phyloP scores from a whole-genome alignment of 2,329 filamentous ascomycete species.

The Leptosphaerulina australis region DNA sequence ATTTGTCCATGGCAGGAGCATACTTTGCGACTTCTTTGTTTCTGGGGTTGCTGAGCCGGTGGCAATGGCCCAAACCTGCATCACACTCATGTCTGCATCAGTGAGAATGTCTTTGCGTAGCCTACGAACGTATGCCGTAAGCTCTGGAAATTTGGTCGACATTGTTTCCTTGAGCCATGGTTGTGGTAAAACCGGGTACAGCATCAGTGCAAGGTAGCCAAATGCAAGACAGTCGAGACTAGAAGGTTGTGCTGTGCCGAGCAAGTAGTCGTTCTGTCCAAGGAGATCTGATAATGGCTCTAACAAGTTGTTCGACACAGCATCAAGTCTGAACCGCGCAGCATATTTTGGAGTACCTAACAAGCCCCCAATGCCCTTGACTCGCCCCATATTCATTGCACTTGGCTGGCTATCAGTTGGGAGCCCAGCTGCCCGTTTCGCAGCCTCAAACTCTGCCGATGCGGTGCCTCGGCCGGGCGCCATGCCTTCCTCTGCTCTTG shows the following conservation, averaged over 20 bases:
- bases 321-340: constrained; percentile 76
- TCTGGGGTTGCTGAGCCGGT: constrained; percentile 13
- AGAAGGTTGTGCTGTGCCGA: constrained; percentile 60
- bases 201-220: constrained; percentile 79
- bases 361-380: constrained; percentile 65
- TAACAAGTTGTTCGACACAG: constrained; percentile 71
- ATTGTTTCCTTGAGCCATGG: constrained; percentile 67
- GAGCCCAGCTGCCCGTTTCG: constrained; percentile 46
- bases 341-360: constrained; percentile 72
- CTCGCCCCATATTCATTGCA: constrained; percentile 59
- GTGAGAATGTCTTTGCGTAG: constrained; percentile 39
- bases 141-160: constrained; percentile 53
- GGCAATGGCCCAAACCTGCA: constrained; percentile 39
- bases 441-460: constrained; percentile 46
- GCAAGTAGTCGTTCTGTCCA: constrained; percentile 61
- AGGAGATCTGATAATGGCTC: constrained; percentile 71
- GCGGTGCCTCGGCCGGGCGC: constrained; percentile 40
- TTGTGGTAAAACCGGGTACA: constrained; percentile 65
- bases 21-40: neutral
- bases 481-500: constrained; percentile 44
- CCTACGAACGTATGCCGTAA: constrained; percentile 48
- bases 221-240: constrained; percentile 79
- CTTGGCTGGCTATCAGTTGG: constrained; percentile 42
- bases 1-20: constrained; percentile 35
- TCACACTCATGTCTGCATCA: constrained; percentile 27